Percentiles rank a stretch among this genome's conserved stretches.
Conservation (phyloP, 768 basidiomycete genomes). For the Termitomyces sp. region DNA sequence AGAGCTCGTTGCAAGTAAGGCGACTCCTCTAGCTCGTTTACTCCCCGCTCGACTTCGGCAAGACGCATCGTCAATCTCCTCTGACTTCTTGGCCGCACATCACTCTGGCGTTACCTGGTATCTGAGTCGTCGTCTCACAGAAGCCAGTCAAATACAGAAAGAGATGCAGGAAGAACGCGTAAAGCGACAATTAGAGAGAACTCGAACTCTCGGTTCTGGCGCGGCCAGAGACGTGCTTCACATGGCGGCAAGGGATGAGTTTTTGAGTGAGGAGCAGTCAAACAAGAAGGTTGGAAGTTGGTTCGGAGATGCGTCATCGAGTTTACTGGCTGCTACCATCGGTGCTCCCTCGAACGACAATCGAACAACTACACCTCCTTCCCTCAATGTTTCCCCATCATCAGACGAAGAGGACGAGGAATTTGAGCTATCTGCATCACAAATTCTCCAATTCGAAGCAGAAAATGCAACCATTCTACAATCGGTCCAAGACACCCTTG, state of each 20-base stretch:
- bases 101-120: constrained; percentile 92
- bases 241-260: constrained; percentile 31
- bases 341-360: constrained; percentile 39
- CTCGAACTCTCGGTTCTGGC: constrained; percentile 78
- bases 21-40: constrained; percentile 63
- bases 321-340: constrained; percentile 57
- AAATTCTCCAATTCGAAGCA: constrained; percentile 88
- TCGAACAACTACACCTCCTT: constrained; percentile 20
- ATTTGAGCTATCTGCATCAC: constrained; percentile 77
- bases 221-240: constrained; percentile 61
- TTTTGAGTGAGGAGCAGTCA: constrained; percentile 16
- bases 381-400: constrained; percentile 21
- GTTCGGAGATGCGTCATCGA: constrained; percentile 59
- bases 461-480: constrained; percentile 88
- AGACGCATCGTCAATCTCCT: constrained; percentile 47
- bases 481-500: constrained; percentile 80
- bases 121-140: constrained; percentile 75
- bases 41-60: constrained; percentile 69
- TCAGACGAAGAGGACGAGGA: constrained; percentile 75
- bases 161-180: constrained; percentile 94
- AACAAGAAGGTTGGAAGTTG: constrained; percentile 41
- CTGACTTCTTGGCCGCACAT: constrained; percentile 85
- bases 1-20: constrained; percentile 61
- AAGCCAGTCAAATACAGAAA: constrained; percentile 74
- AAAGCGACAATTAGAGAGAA: constrained; percentile 81